Evolutionary conservation across 371 early-diverging fungal genomes (phyloP).

Genomic region (Mortierella sp.): DNA sequence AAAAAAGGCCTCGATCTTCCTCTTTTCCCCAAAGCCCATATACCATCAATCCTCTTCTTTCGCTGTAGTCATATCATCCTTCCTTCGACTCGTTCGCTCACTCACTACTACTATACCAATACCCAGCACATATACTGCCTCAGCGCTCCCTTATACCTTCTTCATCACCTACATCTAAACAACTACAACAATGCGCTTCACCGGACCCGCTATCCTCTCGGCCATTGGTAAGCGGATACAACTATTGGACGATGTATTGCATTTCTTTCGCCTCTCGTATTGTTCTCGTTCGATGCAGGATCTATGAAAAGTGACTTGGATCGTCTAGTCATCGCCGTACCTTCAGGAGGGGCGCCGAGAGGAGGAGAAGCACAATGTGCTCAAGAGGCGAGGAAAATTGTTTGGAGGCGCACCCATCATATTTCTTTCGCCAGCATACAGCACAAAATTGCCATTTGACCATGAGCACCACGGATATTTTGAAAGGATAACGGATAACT

Average conservation of each 20-base stretch:
- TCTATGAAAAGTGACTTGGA: not conserved
- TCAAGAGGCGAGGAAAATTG: not conserved
- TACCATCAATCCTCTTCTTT: not conserved
- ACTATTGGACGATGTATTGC: not conserved
- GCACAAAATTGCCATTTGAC: too few species aligned
- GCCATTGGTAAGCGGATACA: slow-evolving; percentile 30
- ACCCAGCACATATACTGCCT: not conserved
- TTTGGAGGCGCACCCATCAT: too few species aligned
- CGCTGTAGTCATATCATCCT: not conserved
- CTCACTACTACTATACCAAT: not conserved
- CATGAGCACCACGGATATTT: too few species aligned
- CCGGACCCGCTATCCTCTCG: slow-evolving; percentile 29
- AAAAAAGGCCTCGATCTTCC: not conserved
- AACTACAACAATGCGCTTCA: slow-evolving; percentile 35
- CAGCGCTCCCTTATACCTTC: not conserved
- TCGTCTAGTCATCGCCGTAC: not conserved
- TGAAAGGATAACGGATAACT: too few species aligned
- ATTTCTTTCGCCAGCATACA: too few species aligned
- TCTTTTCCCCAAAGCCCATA: not conserved
- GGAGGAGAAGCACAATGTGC: not conserved
- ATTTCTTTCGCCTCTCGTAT: not conserved
- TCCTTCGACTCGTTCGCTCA: not conserved
- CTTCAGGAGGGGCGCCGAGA: not conserved
- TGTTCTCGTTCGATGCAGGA: not conserved
- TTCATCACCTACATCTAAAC: not conserved